Evolutionary conservation across 139 green algal genomes (phyloP).

Genomic region (Eudorina sp.): DNA sequence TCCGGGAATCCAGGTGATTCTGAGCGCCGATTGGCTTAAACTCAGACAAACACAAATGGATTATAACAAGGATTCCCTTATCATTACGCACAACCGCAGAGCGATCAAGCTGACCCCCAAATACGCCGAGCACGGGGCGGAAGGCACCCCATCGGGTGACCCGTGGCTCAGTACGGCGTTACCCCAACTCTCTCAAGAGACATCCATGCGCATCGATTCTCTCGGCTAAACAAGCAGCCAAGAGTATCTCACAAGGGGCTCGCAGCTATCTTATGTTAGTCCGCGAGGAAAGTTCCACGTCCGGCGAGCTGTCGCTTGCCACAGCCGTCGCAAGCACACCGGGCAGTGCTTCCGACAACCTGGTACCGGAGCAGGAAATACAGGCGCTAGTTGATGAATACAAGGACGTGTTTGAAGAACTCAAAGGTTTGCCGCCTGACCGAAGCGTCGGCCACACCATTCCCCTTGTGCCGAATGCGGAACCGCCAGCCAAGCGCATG

Average conservation of each 20-base stretch:
- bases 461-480: conserved; percentile 24
- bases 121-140: not conserved
- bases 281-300: not conserved
- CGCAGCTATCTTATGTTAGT: not conserved
- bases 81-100: not conserved
- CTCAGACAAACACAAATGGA: not conserved
- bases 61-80: not conserved
- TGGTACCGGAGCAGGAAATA: not conserved
- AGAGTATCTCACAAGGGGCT: not conserved
- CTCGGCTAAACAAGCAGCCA: not conserved
- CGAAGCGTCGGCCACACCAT: conserved; percentile 48
- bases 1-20: not conserved
- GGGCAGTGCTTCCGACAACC: not conserved
- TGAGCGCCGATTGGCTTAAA: not conserved
- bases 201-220: not conserved
- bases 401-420: conserved; percentile 24
- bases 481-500: too few species aligned
- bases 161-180: not conserved
- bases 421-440: conserved; percentile 31
- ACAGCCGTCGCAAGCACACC: not conserved
- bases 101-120: not conserved
- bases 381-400: too few species aligned
- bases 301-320: not conserved
- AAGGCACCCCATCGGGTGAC: not conserved
- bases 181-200: not conserved